phyloP scores from a whole-genome alignment of 2,329 filamentous ascomycete genomes.

The Aspergillus thermomutatus region DNA sequence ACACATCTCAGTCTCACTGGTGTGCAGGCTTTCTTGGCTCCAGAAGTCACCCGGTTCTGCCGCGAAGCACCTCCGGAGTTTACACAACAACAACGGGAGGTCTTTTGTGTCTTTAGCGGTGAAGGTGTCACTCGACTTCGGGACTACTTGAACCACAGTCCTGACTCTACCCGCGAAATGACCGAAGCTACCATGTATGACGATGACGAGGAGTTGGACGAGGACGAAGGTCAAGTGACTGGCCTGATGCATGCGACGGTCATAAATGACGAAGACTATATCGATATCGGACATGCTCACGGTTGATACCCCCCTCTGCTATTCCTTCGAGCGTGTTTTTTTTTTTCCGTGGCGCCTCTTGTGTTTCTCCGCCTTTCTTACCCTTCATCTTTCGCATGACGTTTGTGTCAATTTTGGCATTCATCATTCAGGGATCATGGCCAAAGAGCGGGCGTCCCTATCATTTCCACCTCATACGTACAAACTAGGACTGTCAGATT shows the following conservation, averaged over 20 bases:
- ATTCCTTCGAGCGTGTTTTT: conserved; percentile 15
- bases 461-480: neutral
- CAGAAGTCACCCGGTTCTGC: conserved; percentile 82
- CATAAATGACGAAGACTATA: conserved; percentile 42
- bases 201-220: conserved; percentile 43
- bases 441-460: neutral
- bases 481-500: neutral
- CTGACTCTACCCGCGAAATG: conserved; percentile 29
- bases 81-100: conserved; percentile 87
- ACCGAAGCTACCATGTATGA: conserved; percentile 44
- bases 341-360: neutral
- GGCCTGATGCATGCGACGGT: conserved; percentile 41
- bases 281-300: conserved; percentile 34
- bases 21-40: conserved; percentile 81
- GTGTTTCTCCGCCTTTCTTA: neutral
- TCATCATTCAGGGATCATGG: neutral
- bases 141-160: conserved; percentile 64
- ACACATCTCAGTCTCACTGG: conserved; percentile 94
- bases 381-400: neutral
- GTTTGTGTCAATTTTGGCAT: neutral
- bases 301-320: conserved; percentile 27
- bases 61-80: conserved; percentile 86
- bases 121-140: conserved; percentile 75
- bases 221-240: conserved; percentile 41
- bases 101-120: conserved; percentile 97